phyloP scores from a whole-genome alignment of 106 monocot genomes.

The Dendrobium officinale region DNA sequence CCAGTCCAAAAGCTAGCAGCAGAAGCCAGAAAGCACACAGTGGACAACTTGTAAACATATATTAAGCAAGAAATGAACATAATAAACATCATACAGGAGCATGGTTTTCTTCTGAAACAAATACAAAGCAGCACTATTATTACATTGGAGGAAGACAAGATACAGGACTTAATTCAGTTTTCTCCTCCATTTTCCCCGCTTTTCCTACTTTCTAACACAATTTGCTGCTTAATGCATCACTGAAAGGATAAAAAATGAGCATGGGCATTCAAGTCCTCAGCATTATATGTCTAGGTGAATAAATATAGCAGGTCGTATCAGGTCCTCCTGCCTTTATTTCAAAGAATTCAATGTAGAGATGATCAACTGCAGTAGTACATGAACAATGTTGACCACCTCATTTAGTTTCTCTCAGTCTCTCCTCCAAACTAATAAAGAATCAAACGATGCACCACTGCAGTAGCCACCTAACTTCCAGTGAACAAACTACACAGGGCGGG shows the following conservation, averaged over 20 bases:
- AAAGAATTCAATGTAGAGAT: constrained; percentile 20
- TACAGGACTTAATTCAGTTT: background rate
- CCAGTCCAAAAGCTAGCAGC: too few species aligned
- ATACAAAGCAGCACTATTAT: background rate
- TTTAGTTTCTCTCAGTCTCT: constrained; percentile 1
- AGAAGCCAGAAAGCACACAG: background rate
- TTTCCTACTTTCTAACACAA: background rate
- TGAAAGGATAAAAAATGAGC: background rate
- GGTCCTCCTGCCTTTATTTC: constrained; percentile 14
- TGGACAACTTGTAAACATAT: background rate
- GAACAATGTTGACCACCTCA: constrained; percentile 3
- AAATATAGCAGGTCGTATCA: constrained; percentile 5
- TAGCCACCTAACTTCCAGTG: background rate
- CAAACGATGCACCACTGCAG: constrained; percentile 6
- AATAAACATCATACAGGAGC: background rate
- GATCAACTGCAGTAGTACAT: constrained; percentile 13
- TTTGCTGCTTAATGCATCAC: background rate
- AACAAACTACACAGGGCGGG: constrained; percentile 15
- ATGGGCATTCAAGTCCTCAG: background rate
- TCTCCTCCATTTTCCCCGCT: background rate
- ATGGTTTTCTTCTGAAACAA: background rate
- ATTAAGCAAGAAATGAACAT: background rate
- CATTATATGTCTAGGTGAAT: constrained; percentile 3
- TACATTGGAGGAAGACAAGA: background rate
- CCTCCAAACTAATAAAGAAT: constrained; percentile 26